Conservation (phyloP, 2,329 filamentous ascomycete genomes). For the Alternaria hordeiaustralica region DNA sequence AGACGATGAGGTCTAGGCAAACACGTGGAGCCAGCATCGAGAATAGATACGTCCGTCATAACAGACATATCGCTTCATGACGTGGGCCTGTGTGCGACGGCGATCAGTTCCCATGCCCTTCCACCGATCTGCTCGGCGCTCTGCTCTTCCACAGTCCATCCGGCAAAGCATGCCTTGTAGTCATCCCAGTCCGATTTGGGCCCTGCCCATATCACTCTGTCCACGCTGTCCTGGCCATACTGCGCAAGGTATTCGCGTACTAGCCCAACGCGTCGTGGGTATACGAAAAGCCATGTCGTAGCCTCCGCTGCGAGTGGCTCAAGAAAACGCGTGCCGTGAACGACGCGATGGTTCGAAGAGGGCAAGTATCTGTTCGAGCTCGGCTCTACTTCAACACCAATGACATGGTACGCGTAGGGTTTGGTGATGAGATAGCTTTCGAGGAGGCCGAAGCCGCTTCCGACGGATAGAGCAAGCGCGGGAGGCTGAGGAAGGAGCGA, state of each 20-base stretch:
- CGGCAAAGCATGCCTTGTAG: constrained; percentile 35
- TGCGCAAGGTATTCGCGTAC: constrained; percentile 53
- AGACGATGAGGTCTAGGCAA: background rate
- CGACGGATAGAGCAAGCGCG: constrained; percentile 51
- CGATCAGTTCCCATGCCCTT: constrained; percentile 43
- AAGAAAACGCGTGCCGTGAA: constrained; percentile 55
- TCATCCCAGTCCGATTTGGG: constrained; percentile 53
- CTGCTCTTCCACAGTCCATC: constrained; percentile 26
- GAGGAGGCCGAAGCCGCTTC: constrained; percentile 59
- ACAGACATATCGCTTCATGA: background rate
- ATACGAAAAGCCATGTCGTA: constrained; percentile 60
- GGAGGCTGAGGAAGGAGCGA: constrained; percentile 33
- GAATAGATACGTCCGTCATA: background rate
- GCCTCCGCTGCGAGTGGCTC: constrained; percentile 52
- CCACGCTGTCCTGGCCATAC: constrained; percentile 38
- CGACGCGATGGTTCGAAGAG: constrained; percentile 50
- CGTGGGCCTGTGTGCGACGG: constrained; percentile 21
- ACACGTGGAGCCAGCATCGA: background rate
- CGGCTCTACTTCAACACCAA: constrained; percentile 58
- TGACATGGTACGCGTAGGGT: constrained; percentile 38
- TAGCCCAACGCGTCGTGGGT: constrained; percentile 58
- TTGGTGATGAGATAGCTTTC: constrained; percentile 51
- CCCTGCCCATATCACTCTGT: constrained; percentile 52
- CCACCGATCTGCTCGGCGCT: constrained; percentile 38
- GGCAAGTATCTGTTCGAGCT: constrained; percentile 56